These are phyloP conservation scores for Aschersonia sp. DNA, from an alignment of 2,329 filamentous ascomycete species.

Conservation along the genomic window DNA sequence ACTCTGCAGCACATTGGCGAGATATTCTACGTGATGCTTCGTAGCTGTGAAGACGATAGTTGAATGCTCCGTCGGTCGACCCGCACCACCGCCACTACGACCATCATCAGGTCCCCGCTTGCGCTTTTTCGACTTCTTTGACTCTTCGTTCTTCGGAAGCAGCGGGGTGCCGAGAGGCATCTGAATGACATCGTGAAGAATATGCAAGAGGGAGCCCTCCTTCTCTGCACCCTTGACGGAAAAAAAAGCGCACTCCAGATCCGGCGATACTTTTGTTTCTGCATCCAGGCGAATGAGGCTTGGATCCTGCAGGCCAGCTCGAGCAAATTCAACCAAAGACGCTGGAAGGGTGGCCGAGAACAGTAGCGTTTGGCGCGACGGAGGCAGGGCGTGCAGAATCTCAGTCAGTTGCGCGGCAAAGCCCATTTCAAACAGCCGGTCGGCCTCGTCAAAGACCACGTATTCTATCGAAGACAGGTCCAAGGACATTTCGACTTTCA, in stretches of 20 bases:
- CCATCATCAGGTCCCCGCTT: constrained; percentile 33
- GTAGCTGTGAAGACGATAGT: constrained; percentile 92
- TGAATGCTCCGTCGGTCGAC: constrained; percentile 71
- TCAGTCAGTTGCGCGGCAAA: constrained; percentile 88
- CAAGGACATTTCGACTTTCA: constrained; percentile 92
- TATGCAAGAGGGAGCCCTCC: constrained; percentile 78
- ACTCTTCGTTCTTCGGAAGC: constrained; percentile 27
- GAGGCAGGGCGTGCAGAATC: constrained; percentile 77
- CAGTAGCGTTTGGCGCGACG: constrained; percentile 73
- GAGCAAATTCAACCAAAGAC: constrained; percentile 87
- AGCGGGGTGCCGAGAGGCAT: constrained; percentile 56
- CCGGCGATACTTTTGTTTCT: constrained; percentile 90
- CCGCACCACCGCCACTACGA: constrained; percentile 30
- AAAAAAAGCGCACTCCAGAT: constrained; percentile 92
- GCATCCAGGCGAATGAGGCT: constrained; percentile 81
- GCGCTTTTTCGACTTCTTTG: constrained; percentile 49
- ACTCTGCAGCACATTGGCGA: constrained; percentile 62
- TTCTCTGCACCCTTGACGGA: constrained; percentile 85
- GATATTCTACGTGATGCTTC: constrained; percentile 94
- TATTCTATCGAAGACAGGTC: constrained; percentile 86
- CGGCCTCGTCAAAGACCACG: constrained; percentile 94
- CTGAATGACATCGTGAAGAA: constrained; percentile 84
- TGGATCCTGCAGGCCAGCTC: constrained; percentile 85
- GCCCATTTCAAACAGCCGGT: constrained; percentile 96
- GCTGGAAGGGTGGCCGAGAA: constrained; percentile 94